phyloP scores from a whole-genome alignment of 768 basidiomycete genomes.

The Macrolepiota albuminosa region DNA sequence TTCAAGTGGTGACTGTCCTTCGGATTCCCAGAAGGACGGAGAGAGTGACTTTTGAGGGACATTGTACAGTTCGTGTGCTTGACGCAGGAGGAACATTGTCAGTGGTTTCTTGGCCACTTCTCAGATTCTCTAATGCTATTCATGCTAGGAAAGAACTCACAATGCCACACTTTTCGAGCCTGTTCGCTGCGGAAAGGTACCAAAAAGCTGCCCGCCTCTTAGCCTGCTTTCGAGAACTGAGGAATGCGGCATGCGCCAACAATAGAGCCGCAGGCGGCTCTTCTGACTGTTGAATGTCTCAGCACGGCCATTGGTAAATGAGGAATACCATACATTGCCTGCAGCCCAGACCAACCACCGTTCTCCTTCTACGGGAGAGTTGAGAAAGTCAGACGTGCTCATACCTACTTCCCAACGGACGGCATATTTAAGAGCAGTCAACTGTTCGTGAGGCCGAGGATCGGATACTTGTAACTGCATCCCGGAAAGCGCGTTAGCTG shows the following conservation, averaged over 20 bases:
- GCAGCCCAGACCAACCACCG: constrained; percentile 86
- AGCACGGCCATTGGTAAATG: constrained; percentile 12
- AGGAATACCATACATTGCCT: constrained; percentile 51
- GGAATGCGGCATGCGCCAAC: constrained; percentile 71
- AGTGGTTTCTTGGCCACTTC: constrained; percentile 64
- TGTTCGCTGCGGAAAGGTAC: constrained; percentile 73
- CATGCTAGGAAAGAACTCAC: constrained; percentile 41
- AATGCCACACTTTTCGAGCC: constrained; percentile 80
- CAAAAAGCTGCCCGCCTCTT: constrained; percentile 68
- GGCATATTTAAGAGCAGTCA: constrained; percentile 64
- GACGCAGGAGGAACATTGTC: constrained; percentile 76
- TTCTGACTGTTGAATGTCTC: constrained; percentile 56
- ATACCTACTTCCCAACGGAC: constrained; percentile 78
- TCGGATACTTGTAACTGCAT: constrained; percentile 43
- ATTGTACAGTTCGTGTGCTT: constrained; percentile 61
- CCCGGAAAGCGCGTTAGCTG: constrained; percentile 50
- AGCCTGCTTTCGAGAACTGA: constrained; percentile 55
- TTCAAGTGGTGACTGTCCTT: constrained; percentile 39
- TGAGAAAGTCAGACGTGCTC: constrained; percentile 50
- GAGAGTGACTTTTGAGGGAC: constrained; percentile 56
- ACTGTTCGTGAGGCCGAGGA: constrained; percentile 55
- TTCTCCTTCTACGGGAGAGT: constrained; percentile 62
- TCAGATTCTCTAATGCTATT: not conserved
- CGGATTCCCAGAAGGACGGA: constrained; percentile 78
- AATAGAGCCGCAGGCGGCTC: constrained; percentile 78